Evolutionary conservation across 2,329 filamentous ascomycete species (phyloP), one percentile per base, ranked within the genome.

Genomic region (Fusarium phyllophilum): DNA sequence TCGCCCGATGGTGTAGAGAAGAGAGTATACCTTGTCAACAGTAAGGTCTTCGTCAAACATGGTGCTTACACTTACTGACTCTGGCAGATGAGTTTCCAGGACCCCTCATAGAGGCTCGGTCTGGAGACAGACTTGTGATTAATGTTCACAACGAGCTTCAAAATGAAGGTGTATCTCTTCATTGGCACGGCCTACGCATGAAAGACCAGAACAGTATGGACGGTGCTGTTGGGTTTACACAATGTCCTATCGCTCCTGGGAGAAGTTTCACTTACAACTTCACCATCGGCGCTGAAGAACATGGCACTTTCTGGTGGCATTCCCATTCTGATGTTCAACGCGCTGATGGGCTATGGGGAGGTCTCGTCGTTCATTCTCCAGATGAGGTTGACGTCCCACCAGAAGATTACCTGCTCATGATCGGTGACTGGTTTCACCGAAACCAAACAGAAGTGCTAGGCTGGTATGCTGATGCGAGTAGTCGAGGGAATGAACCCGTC

Each of bases 261-360:
- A 34, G n/a, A 5, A 38, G 2, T 1, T 68, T 68, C 14, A 22
- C 22, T 0, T 68, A 68, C 15, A 39, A 49, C 4, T 54, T 68
- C 2, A 62, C 63, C 2, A 39, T 68, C 5, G 63, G 55, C 3
- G 8, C 46, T 0, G 22, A 68, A 3, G 66, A 68, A 20, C 3
- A n/a, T 5, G 66, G 66, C 0, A 68, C 63, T 0, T 68, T 68
- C 7, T 68, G 66, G 66, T 68, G 66, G 66, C 66, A 68, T n/a
- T 54, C 63, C 5, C 66, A 68, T 6, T 68, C 36, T 0, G 55
- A 68, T 20, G n/a, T 68, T 22, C 66, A 68, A 2, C 66, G 66
- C 0, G 66, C 63, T 0, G 66, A 68, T 11, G 66, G 55, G 0
- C 41, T 68, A 1, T 68, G 66, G 63, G 66, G 66, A 22, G 55